Conservation (phyloP, 805 yeast species). For the Kluyveromyces starmeri region DNA sequence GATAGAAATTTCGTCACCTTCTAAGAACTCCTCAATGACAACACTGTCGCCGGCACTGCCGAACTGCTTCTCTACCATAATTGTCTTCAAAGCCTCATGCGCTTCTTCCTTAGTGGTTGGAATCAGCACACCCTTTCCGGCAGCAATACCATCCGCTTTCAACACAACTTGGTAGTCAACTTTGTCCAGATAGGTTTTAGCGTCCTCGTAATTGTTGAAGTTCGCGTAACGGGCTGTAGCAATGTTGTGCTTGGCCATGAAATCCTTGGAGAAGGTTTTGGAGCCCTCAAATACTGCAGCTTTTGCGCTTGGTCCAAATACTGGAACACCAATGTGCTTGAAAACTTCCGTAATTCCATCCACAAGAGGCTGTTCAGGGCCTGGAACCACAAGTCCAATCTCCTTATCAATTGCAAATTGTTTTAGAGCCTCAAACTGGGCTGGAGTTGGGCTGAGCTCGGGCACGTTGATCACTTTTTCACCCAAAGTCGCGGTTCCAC, state of each 20-base stretch:
- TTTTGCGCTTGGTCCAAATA: conserved; percentile 86
- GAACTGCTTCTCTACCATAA: conserved; percentile 84
- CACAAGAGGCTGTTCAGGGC: conserved; percentile 98
- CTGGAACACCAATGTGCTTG: conserved; percentile 80
- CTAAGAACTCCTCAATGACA: conserved; percentile 91
- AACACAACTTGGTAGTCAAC: conserved; percentile 74
- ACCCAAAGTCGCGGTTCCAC: conserved; percentile 60
- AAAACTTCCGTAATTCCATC: conserved; percentile 79
- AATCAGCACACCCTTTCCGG: conserved; percentile 96
- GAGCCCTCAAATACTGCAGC: conserved; percentile 98
- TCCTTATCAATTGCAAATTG: conserved; percentile 62
- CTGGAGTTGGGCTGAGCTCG: conserved; percentile 47
- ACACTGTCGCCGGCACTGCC: conserved; percentile 93
- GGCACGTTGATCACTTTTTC: conserved; percentile 61
- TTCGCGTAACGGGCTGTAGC: conserved; percentile 91
- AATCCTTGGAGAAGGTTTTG: conserved; percentile 85
- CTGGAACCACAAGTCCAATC: conserved; percentile 79
- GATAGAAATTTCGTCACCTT: conserved; percentile 94
- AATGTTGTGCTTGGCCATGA: conserved; percentile 84
- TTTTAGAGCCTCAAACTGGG: conserved; percentile 62
- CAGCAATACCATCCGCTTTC: conserved; percentile 97
- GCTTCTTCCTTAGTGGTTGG: conserved; percentile 85
- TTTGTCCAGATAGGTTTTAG: conserved; percentile 57
- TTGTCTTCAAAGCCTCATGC: conserved; percentile 66
- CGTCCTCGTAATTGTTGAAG: conserved; percentile 69